These are phyloP conservation scores for Uronychia setigera DNA, from an alignment of 73 alveolate species.

Conservation along the genomic window DNA sequence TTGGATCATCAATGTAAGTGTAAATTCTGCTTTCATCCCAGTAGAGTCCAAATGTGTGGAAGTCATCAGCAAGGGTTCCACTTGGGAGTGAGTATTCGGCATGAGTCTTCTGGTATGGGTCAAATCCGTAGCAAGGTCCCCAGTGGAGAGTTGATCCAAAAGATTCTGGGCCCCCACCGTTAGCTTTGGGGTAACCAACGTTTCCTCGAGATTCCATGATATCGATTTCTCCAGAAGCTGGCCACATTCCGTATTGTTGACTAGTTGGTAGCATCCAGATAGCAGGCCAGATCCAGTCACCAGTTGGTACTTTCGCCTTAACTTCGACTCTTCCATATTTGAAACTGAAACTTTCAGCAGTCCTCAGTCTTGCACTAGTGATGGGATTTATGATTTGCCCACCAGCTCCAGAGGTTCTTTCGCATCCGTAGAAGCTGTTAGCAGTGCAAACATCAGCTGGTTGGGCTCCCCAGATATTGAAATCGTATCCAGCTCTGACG, in stretches of 20 bases:
- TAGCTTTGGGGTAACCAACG: constrained; percentile 52
- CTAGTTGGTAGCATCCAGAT: constrained; percentile 87
- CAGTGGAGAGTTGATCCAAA: constrained; percentile 79
- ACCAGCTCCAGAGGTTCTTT: constrained; percentile 60
- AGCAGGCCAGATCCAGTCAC: constrained; percentile 93
- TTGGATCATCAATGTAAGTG: constrained; percentile 73
- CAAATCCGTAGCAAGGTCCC: constrained; percentile 77
- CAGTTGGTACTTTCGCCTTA: constrained; percentile 73
- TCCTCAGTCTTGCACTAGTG: constrained; percentile 74
- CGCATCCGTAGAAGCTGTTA: constrained; percentile 68
- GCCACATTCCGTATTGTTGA: constrained; percentile 78
- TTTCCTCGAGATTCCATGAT: constrained; percentile 83
- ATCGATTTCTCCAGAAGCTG: constrained; percentile 89
- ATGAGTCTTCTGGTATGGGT: constrained; percentile 46
- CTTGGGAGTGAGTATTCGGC: constrained; percentile 23
- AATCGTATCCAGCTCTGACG: constrained; percentile 33
- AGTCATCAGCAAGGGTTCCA: constrained; percentile 9
- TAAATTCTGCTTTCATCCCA: constrained; percentile 65
- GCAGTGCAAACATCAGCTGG: constrained; percentile 72
- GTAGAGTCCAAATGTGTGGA: constrained; percentile 74
- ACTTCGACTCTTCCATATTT: constrained; percentile 89
- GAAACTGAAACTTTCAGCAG: constrained; percentile 67
- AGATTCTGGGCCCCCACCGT: constrained; percentile 65
- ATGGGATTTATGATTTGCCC: constrained; percentile 64
- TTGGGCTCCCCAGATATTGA: constrained; percentile 61